Evolutionary conservation across 495 filamentous ascomycete genomes (phyloP), one percentile per base, ranked within the genome.

Genomic region (Aspergillus diversus): DNA sequence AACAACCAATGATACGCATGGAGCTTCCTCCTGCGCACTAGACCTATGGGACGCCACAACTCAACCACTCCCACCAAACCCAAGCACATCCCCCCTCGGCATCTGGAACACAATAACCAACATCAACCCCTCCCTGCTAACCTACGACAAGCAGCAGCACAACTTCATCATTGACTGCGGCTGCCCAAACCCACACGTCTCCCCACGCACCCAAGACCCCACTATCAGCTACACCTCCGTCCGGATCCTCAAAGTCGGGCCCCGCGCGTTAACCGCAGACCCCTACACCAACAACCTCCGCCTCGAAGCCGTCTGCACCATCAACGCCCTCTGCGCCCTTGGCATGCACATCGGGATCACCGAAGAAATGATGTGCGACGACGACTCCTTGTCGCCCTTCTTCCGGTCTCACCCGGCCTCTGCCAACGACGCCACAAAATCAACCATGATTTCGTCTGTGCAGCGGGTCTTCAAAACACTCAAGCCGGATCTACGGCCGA

Each of bases 401-500:
- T 73, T 64, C 58, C 66, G 63, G 17, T 51, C 50, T 1, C 60
- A 49, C 21, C 27, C 35, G 11, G 42, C 43, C 11, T 27, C 21
- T 27, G 48, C 57, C 5, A n/a, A 42, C n/a, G 66, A 69, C 51
- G 49, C 33, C 4, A 33, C 46, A 5, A 58, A 60, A 34, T 27
- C 58, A 35, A 65, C 49, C 47, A 57, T 69, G 43, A 52, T 71
- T 16, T 6, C 17, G 32, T 31, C 63, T 0, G 63, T 70, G 5
- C 57, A 70, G 47, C 50, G 33, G 9, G 57, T 59, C 31, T 72
- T 68, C 59, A 68, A 66, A 32, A 64, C 64, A 5, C 63, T 73
- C 4, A 73, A 72, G 48, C 65, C 63, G 13, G 71, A 73, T 59
- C 27, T 73, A 32, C 59, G 71, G 55, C 71, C 71, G 1, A 72